These are phyloP conservation scores for Dryadomyces quercus-mongolicae DNA, from an alignment of 2,329 filamentous ascomycete genomes.

Conservation along the genomic window DNA sequence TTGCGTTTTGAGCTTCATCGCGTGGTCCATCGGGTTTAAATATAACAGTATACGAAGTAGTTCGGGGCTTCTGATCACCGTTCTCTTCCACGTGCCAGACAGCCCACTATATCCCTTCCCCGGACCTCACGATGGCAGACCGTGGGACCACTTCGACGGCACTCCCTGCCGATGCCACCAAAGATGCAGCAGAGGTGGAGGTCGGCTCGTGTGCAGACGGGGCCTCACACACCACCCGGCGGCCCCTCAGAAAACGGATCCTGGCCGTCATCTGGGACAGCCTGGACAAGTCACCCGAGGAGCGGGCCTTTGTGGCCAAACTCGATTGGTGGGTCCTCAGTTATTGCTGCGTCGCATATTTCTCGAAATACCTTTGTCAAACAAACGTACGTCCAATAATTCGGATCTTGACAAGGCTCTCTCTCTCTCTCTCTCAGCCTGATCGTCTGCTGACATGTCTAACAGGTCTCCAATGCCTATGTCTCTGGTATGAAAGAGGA, in stretches of 20 bases:
- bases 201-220: background rate
- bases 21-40: too few species aligned
- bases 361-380: slow-evolving; percentile 24
- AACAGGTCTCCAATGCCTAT: slow-evolving; percentile 21
- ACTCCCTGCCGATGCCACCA: background rate
- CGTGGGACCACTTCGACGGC: background rate
- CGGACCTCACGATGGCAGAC: background rate
- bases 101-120: too few species aligned
- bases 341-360: slow-evolving; percentile 24
- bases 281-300: slow-evolving; percentile 20
- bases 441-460: background rate
- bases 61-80: too few species aligned
- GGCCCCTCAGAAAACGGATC: slow-evolving; percentile 11
- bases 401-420: too few species aligned
- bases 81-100: too few species aligned
- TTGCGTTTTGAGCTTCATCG: too few species aligned
- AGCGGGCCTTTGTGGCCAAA: slow-evolving; percentile 20
- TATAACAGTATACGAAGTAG: too few species aligned
- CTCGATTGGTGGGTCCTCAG: slow-evolving; percentile 24
- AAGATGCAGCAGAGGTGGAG: background rate
- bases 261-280: slow-evolving; percentile 19
- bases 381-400: slow-evolving; percentile 4
- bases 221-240: background rate
- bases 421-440: too few species aligned
- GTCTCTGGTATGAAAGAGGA: slow-evolving; percentile 37